Conservation (phyloP, 2,329 filamentous ascomycete genomes). For the Kalmusia sp. region DNA sequence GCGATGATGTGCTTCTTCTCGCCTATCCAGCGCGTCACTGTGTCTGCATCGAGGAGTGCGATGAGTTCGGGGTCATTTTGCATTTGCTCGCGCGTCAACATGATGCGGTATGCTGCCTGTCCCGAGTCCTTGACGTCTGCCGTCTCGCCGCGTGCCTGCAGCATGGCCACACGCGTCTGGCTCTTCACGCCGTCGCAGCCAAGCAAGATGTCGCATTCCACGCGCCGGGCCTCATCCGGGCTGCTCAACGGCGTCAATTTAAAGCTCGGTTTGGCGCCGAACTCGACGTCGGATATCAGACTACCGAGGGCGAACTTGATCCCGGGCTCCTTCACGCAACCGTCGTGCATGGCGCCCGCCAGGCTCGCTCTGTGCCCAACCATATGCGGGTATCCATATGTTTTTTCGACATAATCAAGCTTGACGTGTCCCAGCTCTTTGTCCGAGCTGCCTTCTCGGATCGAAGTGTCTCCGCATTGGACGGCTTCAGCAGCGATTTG, state of each 20-base stretch:
- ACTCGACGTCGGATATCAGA: slow-evolving; percentile 62
- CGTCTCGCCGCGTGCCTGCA: slow-evolving; percentile 59
- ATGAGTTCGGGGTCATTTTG: slow-evolving; percentile 70
- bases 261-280: slow-evolving; percentile 66
- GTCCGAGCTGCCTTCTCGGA: slow-evolving; percentile 74
- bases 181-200: slow-evolving; percentile 60
- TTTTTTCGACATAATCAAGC: slow-evolving; percentile 69
- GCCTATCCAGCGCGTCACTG: slow-evolving; percentile 78
- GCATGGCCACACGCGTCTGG: slow-evolving; percentile 57
- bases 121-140: slow-evolving; percentile 71
- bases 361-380: slow-evolving; percentile 79
- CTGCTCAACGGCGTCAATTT: slow-evolving; percentile 61
- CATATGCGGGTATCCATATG: slow-evolving; percentile 79
- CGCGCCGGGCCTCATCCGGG: slow-evolving; percentile 59
- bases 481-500: slow-evolving; percentile 75
- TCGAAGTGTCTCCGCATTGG: slow-evolving; percentile 73
- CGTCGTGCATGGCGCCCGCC: slow-evolving; percentile 72
- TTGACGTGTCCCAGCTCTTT: slow-evolving; percentile 74
- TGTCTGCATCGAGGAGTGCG: slow-evolving; percentile 70
- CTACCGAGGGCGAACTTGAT: slow-evolving; percentile 75
- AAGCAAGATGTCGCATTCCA: slow-evolving; percentile 58
- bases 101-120: slow-evolving; percentile 80
- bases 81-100: slow-evolving; percentile 74
- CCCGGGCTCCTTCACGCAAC: slow-evolving; percentile 66
- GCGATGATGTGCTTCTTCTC: slow-evolving; percentile 78